Evolutionary conservation across 768 basidiomycete species (phyloP).

Genomic region (Rhodosporidiobolus odoratus): DNA sequence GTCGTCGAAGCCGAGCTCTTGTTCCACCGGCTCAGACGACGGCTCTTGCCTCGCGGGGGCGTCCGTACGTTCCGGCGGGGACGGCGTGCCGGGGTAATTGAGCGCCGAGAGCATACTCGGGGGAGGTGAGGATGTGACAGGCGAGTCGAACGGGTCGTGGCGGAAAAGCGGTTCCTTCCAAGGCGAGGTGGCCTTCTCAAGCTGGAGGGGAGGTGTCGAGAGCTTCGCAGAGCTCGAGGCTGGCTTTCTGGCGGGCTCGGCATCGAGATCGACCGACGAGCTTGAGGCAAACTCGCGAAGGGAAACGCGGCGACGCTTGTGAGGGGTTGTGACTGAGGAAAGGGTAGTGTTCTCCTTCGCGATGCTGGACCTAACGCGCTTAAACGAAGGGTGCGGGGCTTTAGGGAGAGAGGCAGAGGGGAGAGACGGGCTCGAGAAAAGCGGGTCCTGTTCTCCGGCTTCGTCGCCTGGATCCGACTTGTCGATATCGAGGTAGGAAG

Average conservation of each 20-base stretch:
- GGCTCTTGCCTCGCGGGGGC: no score
- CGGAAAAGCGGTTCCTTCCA: background rate
- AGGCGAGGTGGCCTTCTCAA: background rate
- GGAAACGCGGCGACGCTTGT: background rate
- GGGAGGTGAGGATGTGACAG: no score
- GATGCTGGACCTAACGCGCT: background rate
- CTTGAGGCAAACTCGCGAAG: conserved; percentile 11
- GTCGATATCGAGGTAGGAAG: conserved; percentile 2
- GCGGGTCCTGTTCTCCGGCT: background rate
- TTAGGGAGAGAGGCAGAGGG: background rate
- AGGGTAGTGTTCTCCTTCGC: background rate
- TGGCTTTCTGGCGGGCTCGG: background rate
- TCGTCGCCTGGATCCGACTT: background rate
- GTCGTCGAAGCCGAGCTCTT: conserved; percentile 1
- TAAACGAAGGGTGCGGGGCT: background rate
- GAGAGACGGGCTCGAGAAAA: background rate
- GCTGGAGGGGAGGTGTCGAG: background rate
- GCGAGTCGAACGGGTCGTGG: no score
- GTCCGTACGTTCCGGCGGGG: no score
- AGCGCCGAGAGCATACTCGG: no score
- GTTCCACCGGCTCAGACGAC: background rate
- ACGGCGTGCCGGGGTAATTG: no score
- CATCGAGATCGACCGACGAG: conserved; percentile 6
- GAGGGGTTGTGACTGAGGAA: background rate
- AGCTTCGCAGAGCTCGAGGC: background rate